These are phyloP conservation scores for Aspergillus fischeri DNA, from an alignment of 2,329 filamentous ascomycete genomes.

Conservation along the genomic window DNA sequence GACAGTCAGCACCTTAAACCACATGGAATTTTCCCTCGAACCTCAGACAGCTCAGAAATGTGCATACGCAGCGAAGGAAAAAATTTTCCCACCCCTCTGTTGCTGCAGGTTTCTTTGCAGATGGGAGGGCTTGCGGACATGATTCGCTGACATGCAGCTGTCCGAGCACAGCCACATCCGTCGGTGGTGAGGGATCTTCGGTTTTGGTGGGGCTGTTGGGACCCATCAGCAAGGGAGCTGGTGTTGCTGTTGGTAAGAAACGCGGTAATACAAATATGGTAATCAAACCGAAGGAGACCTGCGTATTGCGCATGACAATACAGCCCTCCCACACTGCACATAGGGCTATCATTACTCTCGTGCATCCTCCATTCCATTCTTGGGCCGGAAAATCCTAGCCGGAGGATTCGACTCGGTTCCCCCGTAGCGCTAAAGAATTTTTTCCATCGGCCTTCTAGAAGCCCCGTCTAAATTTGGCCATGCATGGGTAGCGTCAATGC, in stretches of 20 bases:
- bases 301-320: background rate
- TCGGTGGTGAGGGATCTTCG: background rate
- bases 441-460: background rate
- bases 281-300: background rate
- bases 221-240: background rate
- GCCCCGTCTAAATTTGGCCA: background rate
- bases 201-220: background rate
- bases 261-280: background rate
- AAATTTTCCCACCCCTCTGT: background rate
- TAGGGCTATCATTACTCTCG: no score
- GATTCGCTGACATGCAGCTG: background rate
- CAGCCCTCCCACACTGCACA: background rate
- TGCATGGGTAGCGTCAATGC: background rate
- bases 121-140: background rate
- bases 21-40: slow-evolving; percentile 1
- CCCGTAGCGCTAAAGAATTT: background rate
- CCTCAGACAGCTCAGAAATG: background rate
- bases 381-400: background rate
- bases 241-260: background rate
- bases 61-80: slow-evolving; percentile 5
- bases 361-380: no score
- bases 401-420: background rate
- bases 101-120: background rate
- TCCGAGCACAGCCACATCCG: background rate
- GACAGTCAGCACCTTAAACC: background rate